Evolutionary conservation across 805 yeast genomes (phyloP).

Genomic region (Saccharomycopsis lassenensis): DNA sequence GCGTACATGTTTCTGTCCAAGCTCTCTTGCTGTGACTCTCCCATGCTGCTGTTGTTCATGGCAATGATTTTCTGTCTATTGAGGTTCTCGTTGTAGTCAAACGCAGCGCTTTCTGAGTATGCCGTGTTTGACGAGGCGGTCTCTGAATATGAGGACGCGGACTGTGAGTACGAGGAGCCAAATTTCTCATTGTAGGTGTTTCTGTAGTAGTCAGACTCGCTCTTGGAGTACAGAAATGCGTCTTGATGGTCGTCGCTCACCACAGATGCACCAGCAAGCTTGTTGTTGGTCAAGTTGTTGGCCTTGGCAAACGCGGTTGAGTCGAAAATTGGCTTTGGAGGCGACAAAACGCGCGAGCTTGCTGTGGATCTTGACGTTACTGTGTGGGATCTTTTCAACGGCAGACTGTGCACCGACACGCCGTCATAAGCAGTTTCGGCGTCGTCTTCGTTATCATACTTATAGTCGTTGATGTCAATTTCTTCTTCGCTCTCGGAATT

Average conservation of each 20-base stretch:
- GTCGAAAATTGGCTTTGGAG: constrained; percentile 57
- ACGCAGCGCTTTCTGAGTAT: constrained; percentile 28
- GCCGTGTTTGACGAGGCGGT: constrained; percentile 25
- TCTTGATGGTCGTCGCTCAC: constrained; percentile 28
- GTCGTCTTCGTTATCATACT: constrained; percentile 19
- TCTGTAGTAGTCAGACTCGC: neutral
- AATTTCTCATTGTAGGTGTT: constrained; percentile 3
- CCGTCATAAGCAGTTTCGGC: too few species aligned
- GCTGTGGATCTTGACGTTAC: constrained; percentile 21
- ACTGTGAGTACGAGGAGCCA: constrained; percentile 12
- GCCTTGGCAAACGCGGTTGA: constrained; percentile 57
- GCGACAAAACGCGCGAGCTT: constrained; percentile 39
- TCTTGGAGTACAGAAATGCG: constrained; percentile 13
- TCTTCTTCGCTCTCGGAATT: too few species aligned
- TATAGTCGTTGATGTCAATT: constrained; percentile 19
- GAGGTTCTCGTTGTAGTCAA: constrained; percentile 27
- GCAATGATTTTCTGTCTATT: constrained; percentile 16
- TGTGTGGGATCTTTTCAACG: constrained; percentile 18
- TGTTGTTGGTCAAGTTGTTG: too few species aligned
- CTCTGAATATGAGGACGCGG: constrained; percentile 23
- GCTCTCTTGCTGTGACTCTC: constrained; percentile 23
- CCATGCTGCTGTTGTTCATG: constrained; percentile 18
- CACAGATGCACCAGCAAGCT: too few species aligned
- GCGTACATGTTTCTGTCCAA: constrained; percentile 39
- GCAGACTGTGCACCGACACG: constrained; percentile 3